These are phyloP conservation scores for Syzygium syzygioides DNA, from an alignment of 441 rosid species.

Conservation along the genomic window DNA sequence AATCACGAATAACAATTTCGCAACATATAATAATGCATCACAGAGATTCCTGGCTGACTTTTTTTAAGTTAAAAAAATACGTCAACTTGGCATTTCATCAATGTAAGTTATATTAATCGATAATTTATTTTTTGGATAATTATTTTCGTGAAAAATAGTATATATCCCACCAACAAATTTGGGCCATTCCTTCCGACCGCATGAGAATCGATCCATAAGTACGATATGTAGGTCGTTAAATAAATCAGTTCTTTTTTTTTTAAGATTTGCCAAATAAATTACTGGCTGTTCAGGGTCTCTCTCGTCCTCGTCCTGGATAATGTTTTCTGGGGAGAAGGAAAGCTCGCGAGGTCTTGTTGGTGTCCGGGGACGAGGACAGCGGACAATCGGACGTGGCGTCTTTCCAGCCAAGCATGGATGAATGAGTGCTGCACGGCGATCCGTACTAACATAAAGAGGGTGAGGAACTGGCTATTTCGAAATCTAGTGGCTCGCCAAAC, in stretches of 20 bases:
- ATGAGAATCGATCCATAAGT: neutral
- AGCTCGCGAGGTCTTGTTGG: neutral
- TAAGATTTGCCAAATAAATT: neutral
- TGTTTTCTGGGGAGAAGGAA: neutral
- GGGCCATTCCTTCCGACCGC: neutral
- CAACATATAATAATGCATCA: neutral
- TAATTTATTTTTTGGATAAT: neutral
- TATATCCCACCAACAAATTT: neutral
- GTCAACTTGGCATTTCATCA: neutral
- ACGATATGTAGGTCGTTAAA: neutral
- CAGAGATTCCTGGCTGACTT: neutral
- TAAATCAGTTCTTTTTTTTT: neutral
- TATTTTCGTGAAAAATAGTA: neutral
- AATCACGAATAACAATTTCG: neutral
- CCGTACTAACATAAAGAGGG: neutral
- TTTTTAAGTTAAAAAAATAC: neutral
- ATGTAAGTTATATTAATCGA: neutral
- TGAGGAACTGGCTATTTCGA: neutral
- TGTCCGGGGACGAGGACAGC: neutral
- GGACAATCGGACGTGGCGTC: neutral
- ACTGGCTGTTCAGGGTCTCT: neutral
- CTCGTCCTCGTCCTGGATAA: neutral
- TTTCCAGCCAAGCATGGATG: neutral
- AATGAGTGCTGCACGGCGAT: neutral
- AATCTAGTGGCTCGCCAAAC: neutral